A percentile compares a stretch with the other conserved stretches of the same genome.
phyloP scores from a whole-genome alignment of 164 flowering plant genomes.

The Sextonia rubra region DNA sequence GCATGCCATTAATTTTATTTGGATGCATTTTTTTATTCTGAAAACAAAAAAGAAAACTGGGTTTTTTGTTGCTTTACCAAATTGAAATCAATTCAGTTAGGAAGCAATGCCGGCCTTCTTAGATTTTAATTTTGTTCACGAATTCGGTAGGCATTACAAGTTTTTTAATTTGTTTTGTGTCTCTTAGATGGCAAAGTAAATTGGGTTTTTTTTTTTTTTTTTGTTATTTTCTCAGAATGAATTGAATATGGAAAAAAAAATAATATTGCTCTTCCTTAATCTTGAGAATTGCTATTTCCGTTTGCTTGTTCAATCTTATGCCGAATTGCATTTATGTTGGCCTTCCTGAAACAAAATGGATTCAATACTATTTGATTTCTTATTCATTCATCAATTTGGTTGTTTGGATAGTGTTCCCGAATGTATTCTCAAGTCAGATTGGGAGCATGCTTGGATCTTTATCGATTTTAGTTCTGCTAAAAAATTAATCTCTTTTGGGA shows the following conservation, averaged over 20 bases:
- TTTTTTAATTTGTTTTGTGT: too few relatives aligned
- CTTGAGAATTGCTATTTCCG: not conserved
- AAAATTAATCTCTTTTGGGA: too few relatives aligned
- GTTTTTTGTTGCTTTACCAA: not conserved
- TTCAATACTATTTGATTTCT: not conserved
- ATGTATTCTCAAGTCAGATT: not conserved
- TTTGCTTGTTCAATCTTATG: not conserved
- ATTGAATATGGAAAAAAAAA: not conserved
- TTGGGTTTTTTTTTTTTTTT: not conserved
- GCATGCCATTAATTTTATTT: not conserved
- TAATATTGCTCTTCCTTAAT: not conserved
- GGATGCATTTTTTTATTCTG: not conserved
- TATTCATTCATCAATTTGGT: not conserved
- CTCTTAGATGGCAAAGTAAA: not conserved
- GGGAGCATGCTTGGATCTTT: not conserved
- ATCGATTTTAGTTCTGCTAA: too few relatives aligned
- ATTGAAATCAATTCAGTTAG: not conserved
- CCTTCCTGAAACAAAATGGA: not conserved
- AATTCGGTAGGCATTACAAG: not conserved
- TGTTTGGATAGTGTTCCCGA: not conserved
- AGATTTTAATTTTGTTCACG: too few relatives aligned
- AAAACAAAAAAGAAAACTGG: not conserved
- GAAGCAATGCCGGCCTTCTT: not conserved
- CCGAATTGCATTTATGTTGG: not conserved
- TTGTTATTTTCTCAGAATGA: not conserved